Percentiles rank a stretch among this genome's conserved stretches.
Evolutionary conservation across 1,139 yeast genomes (phyloP).

Genomic region (Tardiomyces blankii): DNA sequence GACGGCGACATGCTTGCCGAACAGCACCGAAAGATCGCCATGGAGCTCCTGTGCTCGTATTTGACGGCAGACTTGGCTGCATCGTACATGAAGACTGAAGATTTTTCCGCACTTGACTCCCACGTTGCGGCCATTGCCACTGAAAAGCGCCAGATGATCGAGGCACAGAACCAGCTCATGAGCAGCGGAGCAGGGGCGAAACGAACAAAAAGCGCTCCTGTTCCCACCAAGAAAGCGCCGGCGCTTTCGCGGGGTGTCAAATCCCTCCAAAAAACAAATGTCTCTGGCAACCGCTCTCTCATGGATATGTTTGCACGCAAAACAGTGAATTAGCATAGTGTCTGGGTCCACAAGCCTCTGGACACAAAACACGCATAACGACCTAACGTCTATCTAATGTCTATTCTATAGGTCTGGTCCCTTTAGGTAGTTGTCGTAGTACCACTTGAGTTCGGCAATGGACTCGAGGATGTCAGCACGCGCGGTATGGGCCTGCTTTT

Average conservation of each 20-base stretch:
- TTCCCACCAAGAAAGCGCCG: neutral
- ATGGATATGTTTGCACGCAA: neutral
- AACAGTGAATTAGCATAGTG: neutral
- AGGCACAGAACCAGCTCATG: neutral
- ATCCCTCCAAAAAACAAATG: neutral
- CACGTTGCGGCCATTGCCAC: slow-evolving; percentile 10
- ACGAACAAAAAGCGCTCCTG: neutral
- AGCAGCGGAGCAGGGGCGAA: neutral
- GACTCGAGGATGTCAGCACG: slow-evolving; percentile 80
- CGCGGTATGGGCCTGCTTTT: slow-evolving; percentile 72
- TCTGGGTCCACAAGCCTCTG: no score
- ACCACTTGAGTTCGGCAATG: slow-evolving; percentile 74
- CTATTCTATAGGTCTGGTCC: neutral
- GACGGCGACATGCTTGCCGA: slow-evolving; percentile 13
- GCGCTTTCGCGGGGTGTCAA: neutral
- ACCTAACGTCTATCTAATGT: no score
- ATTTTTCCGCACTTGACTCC: slow-evolving; percentile 14
- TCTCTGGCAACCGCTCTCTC: neutral
- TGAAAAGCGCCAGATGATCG: slow-evolving; percentile 5
- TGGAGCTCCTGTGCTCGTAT: slow-evolving; percentile 20
- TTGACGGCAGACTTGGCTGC: slow-evolving; percentile 14
- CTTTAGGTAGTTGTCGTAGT: slow-evolving; percentile 43
- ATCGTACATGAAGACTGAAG: slow-evolving; percentile 11
- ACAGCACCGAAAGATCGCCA: slow-evolving; percentile 18
- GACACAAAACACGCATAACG: no score